These are phyloP conservation scores for Naumovozyma dairenensis DNA, from an alignment of 805 yeast species.

Conservation along the genomic window DNA sequence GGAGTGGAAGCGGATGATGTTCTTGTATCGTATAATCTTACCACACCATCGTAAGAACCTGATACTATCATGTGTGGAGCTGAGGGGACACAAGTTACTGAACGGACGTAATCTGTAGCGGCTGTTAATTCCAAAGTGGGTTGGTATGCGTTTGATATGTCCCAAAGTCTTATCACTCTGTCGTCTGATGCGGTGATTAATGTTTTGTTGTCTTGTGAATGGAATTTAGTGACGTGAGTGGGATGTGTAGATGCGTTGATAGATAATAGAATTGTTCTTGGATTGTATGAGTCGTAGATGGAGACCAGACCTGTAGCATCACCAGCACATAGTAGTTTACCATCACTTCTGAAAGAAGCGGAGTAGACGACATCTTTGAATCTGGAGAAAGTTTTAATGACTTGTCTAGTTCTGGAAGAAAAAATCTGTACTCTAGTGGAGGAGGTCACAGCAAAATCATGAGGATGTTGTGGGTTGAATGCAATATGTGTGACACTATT, in stretches of 20 bases:
- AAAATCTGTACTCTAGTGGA: conserved; percentile 87
- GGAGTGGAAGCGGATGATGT: conserved; percentile 35
- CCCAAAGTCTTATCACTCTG: conserved; percentile 77
- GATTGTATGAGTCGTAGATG: conserved; percentile 73
- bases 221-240: conserved; percentile 88
- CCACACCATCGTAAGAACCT: conserved; percentile 87
- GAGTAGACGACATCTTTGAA: conserved; percentile 88
- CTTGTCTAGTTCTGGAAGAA: conserved; percentile 90
- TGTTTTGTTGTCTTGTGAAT: conserved; percentile 51
- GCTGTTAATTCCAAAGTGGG: conserved; percentile 62
- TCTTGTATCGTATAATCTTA: conserved; percentile 79
- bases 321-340: conserved; percentile 84
- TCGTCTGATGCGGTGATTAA: conserved; percentile 88
- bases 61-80: conserved; percentile 76
- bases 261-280: conserved; percentile 69
- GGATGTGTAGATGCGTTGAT: conserved; percentile 80
- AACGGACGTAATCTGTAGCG: conserved; percentile 82
- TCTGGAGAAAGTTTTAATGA: conserved; percentile 70
- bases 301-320: conserved; percentile 93
- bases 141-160: conserved; percentile 64
- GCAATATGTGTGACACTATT: conserved; percentile 81
- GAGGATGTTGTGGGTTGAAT: conserved; percentile 78
- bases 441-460: conserved; percentile 88
- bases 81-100: conserved; percentile 66
- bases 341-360: conserved; percentile 87